Evolutionary conservation across 331 rosid species (phyloP).

Genomic region (Saraca asoca): DNA sequence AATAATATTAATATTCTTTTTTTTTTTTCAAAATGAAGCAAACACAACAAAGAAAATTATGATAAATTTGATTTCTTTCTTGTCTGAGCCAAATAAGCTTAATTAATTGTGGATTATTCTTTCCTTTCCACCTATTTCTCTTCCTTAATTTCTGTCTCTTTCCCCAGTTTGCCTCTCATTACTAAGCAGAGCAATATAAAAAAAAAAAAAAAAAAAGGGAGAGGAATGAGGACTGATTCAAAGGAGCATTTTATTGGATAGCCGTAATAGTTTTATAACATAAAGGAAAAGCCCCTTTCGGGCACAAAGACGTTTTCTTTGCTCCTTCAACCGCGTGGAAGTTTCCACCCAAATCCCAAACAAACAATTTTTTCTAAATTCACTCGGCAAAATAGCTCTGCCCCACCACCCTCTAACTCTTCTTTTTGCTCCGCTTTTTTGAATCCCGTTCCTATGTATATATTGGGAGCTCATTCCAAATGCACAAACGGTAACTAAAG

Average conservation of each 20-base stretch:
- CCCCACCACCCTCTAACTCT: background rate
- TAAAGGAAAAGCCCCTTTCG: background rate
- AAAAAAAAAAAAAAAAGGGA: background rate
- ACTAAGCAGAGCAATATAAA: too few relatives aligned
- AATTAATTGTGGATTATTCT: too few relatives aligned
- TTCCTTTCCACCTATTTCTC: too few relatives aligned
- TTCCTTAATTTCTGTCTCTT: too few relatives aligned
- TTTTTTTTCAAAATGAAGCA: too few relatives aligned
- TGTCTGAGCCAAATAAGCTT: too few relatives aligned
- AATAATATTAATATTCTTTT: too few relatives aligned
- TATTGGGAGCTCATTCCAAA: background rate
- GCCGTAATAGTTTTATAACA: background rate
- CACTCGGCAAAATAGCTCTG: conserved; percentile 38
- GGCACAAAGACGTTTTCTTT: conserved; percentile 25
- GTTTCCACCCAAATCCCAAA: conserved; percentile 33
- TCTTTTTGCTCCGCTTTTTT: background rate
- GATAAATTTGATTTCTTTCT: too few relatives aligned
- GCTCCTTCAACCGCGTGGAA: conserved; percentile 54
- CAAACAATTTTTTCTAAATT: conserved; percentile 33
- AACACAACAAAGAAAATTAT: too few relatives aligned
- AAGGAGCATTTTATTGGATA: conserved; percentile 7
- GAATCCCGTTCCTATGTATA: background rate
- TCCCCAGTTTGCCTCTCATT: too few relatives aligned
- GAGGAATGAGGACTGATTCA: conserved; percentile 47
- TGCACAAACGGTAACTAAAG: background rate